A percentile compares a stretch with the other conserved stretches of the same genome.
phyloP scores from a whole-genome alignment of 106 monocot species.

The Allium cepa region DNA sequence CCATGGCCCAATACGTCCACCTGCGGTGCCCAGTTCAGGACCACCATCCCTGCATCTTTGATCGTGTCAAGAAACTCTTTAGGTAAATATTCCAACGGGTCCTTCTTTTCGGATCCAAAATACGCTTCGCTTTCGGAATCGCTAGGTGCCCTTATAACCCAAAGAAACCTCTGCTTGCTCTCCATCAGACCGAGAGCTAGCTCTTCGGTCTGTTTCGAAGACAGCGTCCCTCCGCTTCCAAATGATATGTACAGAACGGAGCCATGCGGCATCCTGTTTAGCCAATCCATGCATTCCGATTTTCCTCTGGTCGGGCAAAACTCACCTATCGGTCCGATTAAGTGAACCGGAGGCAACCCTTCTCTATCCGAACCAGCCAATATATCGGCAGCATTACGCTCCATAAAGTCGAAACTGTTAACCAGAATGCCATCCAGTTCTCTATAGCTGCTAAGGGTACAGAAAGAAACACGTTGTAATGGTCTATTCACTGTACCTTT shows the following conservation, averaged over 20 bases:
- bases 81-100: constrained; percentile 29
- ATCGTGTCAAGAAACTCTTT: constrained; percentile 56
- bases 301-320: background rate
- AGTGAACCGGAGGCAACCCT: constrained; percentile 10
- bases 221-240: constrained; percentile 54
- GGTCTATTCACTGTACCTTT: no score
- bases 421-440: constrained; percentile 40
- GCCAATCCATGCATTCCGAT: constrained; percentile 33
- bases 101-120: constrained; percentile 5
- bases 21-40: constrained; percentile 62
- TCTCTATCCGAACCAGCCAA: background rate
- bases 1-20: constrained; percentile 33
- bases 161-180: constrained; percentile 46
- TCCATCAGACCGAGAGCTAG: constrained; percentile 46
- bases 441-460: background rate
- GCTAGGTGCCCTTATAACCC: constrained; percentile 37
- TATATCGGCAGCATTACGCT: constrained; percentile 17
- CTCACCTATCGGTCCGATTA: constrained; percentile 37
- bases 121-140: constrained; percentile 4
- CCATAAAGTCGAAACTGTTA: constrained; percentile 58
- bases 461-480: no score
- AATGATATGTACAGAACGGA: constrained; percentile 59
- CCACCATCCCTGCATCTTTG: constrained; percentile 27
- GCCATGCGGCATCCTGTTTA: constrained; percentile 32
- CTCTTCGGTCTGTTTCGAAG: constrained; percentile 30